A percentile compares a stretch with the other conserved stretches of the same genome.
Conservation (phyloP, 441 rosid species). For the Biscutella laevigata region DNA sequence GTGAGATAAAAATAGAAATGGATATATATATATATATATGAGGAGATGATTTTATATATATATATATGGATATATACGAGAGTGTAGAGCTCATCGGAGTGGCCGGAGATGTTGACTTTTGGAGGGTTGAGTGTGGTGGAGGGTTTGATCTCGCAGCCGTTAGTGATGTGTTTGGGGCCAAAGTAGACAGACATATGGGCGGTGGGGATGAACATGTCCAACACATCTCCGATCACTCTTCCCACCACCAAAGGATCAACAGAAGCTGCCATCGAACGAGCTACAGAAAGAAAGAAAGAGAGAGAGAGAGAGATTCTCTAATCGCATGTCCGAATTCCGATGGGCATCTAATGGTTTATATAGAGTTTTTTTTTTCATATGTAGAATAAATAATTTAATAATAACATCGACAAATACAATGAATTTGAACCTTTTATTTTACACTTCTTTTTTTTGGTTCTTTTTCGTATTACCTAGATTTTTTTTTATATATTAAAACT, state of each 20-base stretch:
- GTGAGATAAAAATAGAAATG: no score
- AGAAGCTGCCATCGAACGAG: constrained; percentile 42
- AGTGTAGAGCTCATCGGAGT: constrained; percentile 48
- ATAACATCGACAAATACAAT: constrained; percentile 16
- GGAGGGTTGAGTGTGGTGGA: constrained; percentile 47
- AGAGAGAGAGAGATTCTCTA: not conserved
- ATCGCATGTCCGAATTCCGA: constrained; percentile 16
- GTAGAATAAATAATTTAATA: not conserved
- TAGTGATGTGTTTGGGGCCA: constrained; percentile 62
- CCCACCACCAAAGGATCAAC: constrained; percentile 70
- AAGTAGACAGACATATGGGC: constrained; percentile 57
- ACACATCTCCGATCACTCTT: constrained; percentile 81
- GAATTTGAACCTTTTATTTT: not conserved
- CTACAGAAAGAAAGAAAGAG: not conserved
- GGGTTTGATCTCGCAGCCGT: constrained; percentile 81
- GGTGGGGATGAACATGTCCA: constrained; percentile 66
- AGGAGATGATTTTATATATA: no score
- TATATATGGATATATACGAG: constrained; percentile 37
- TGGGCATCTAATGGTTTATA: constrained; percentile 13
- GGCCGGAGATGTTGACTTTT: constrained; percentile 53
- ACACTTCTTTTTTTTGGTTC: not conserved
- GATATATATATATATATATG: not conserved
- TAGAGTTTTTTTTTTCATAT: not conserved
- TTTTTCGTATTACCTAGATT: no score
- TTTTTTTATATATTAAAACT: no score